Evolutionary conservation across 2,329 filamentous ascomycete genomes (phyloP), one percentile per base, ranked within the genome.

Genomic region (Fusarium liriodendri): DNA sequence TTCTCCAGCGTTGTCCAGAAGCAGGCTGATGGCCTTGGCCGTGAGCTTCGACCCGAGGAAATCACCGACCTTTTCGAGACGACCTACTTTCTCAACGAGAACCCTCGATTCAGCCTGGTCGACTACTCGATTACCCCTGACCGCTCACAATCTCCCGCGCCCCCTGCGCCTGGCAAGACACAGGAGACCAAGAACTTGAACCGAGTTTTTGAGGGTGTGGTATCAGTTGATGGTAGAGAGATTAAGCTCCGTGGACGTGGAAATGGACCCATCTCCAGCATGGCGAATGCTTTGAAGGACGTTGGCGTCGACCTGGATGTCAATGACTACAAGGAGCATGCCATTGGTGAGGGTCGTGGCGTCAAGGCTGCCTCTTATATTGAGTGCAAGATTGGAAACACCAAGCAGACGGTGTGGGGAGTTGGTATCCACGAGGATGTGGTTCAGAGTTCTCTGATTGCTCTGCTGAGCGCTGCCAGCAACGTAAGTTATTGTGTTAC

Each of bases 321-420:
- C 61, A 90, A 92, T 11, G 52, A 55, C 20, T 55, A 55, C 52
- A 98, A 97, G 86, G 96, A 98, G 83, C 96, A 98, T 84, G 93
- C 95, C 33, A 95, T 98, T 77, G 95, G 95, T 11, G 62, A 74
- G 63, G 94, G 94, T 70, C 90, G 91, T 69, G 90, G 94, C 69
- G 94, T 95, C 75, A 97, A 97, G 86, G 96, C 95, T 14, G 96
- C 95, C 3, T 94, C 95, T 2, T 98, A 97, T 81, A 97, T 98
- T 74, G 94, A 98, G 83, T 98, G 95, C 83, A 95, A 89, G 27
- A 88, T 91, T 25, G 84, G 89, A 7, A 90, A 89, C 60, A 92
- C 87, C 70, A 89, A 88, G 63, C 87, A 94, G 78, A 93, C 90
- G 78, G 93, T 97, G 6, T 98, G 95, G 95, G 95, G 95, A 76